Conservation (phyloP, 2,329 filamentous ascomycete species). For the Alternaria rosae region DNA sequence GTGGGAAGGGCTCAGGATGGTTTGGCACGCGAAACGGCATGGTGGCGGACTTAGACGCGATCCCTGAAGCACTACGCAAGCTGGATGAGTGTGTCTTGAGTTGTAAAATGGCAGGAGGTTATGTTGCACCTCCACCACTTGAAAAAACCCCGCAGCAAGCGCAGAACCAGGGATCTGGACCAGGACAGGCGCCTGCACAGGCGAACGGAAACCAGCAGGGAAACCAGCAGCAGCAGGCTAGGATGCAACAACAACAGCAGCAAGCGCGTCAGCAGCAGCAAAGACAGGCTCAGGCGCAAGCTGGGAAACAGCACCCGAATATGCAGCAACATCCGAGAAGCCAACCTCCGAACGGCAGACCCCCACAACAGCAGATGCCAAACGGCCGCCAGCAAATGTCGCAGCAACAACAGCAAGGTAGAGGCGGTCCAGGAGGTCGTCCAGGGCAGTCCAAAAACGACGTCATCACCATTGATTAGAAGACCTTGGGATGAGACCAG, state of each 20-base stretch:
- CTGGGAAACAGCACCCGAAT: constrained; percentile 13
- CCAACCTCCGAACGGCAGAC: constrained; percentile 16
- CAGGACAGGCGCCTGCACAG: constrained; percentile 7
- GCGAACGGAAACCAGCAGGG: constrained; percentile 8
- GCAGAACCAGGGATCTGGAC: constrained; percentile 5
- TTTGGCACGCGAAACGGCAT: constrained; percentile 49
- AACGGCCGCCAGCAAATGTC: constrained; percentile 5
- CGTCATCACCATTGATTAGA: constrained; percentile 36
- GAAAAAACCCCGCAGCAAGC: constrained; percentile 10
- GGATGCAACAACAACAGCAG: constrained; percentile 13
- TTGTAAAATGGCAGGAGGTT: constrained; percentile 41
- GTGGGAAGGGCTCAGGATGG: constrained; percentile 43
- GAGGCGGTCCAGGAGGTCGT: constrained; percentile 10
- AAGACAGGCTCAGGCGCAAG: constrained; percentile 1
- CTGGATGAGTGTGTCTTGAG: constrained; percentile 49
- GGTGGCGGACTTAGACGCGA: constrained; percentile 46
- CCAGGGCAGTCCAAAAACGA: constrained; percentile 20
- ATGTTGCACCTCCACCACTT: constrained; percentile 29
- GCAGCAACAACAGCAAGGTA: constrained; percentile 15
- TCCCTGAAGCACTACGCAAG: constrained; percentile 45
- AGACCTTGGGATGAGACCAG: background rate
- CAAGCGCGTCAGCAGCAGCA: constrained; percentile 17
- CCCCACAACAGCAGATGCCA: constrained; percentile 11
- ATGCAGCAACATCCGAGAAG: constrained; percentile 20
- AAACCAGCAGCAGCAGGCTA: constrained; percentile 12